phyloP scores from a whole-genome alignment of 1,284 basidiomycete species.

The Anthracocystis setariae region DNA sequence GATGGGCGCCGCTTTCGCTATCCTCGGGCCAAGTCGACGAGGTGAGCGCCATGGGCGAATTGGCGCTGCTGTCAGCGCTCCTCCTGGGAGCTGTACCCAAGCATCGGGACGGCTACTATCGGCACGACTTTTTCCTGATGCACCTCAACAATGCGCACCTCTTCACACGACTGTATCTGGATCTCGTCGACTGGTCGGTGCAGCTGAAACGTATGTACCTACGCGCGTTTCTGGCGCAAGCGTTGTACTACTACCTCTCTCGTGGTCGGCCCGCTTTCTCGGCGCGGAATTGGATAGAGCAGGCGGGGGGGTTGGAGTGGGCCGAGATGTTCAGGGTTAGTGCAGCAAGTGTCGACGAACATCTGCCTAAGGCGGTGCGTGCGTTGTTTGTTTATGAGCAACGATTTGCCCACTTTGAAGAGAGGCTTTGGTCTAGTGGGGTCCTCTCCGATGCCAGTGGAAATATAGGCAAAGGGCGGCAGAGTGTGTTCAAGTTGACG shows the following conservation, averaged over 20 bases:
- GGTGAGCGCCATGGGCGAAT: constrained; percentile 14
- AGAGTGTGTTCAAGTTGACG: constrained; percentile 8
- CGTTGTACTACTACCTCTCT: constrained; percentile 33
- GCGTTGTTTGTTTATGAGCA: constrained; percentile 18
- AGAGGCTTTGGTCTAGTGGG: background rate
- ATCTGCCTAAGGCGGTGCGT: constrained; percentile 38
- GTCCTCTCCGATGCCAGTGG: background rate
- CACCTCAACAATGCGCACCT: constrained; percentile 50
- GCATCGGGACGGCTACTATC: constrained; percentile 5
- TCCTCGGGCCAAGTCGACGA: background rate
- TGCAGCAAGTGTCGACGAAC: constrained; percentile 25
- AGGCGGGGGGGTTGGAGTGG: constrained; percentile 9
- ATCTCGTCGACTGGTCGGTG: background rate
- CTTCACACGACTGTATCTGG: constrained; percentile 22
- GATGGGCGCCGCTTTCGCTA: constrained; percentile 4
- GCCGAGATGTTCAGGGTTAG: constrained; percentile 7
- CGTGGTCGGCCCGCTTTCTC: constrained; percentile 27
- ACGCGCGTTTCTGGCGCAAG: constrained; percentile 18
- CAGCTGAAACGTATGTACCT: background rate
- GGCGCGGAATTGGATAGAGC: background rate
- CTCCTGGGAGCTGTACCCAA: constrained; percentile 30
- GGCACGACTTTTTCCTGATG: constrained; percentile 52
- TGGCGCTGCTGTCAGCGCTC: constrained; percentile 25
- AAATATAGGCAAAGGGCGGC: background rate
- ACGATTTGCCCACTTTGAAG: background rate